Base-by-base conservation (phyloP, 352 stramenopile genomes). In the Phytophthora sojae region DNA sequence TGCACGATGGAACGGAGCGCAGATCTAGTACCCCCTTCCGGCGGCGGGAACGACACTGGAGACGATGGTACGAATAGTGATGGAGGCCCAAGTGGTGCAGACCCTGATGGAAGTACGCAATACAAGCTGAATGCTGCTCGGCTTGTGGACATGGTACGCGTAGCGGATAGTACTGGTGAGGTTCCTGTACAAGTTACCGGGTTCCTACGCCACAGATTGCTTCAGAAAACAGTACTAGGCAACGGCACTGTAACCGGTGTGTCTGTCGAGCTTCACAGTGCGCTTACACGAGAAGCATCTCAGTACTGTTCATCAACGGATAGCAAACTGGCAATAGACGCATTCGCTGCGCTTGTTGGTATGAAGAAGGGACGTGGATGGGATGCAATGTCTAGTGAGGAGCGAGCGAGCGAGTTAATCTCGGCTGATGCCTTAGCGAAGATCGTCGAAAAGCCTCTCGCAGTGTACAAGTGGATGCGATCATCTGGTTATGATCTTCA, bases 401-500 rank as follows among this genome's bases (percentile, higher is more conserved):
- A 73, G 30, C 44, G 52, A 35, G 3, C 72, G 25, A 69, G 17
- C 14, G 42, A 67, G 26, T 39, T 75, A 42, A 69, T 29, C 4
- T 65, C 60, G 6, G 15, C 17, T 19, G 32, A 76, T 19, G 50
- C 47, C 2, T 19, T 69, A 21, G 61, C 61, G 12, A 45, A 60
- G 53, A 17, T 61, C 3, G 11, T 59, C 19, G 47, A 29, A 14
- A 75, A 75, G 15, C 73, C 82, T 42, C 61, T 83, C 9, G 67
- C 68, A 29, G 61, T 89, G 6, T 88, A 86, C 35, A 62, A 79
- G 55, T 88, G 71, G 72, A 64, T 92, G 49, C 79, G 81, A 11
- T 64, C 64, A 8, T 67, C 67, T 7, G 87, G 87, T 4, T 91
- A 88, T 56, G 87, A 94, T 64, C 66, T 93, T 12, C 75, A 83